A percentile compares a stretch with the other conserved stretches of the same genome.
Conservation (phyloP, 257 asterid species). For the Nicotiana tomentosiformis region DNA sequence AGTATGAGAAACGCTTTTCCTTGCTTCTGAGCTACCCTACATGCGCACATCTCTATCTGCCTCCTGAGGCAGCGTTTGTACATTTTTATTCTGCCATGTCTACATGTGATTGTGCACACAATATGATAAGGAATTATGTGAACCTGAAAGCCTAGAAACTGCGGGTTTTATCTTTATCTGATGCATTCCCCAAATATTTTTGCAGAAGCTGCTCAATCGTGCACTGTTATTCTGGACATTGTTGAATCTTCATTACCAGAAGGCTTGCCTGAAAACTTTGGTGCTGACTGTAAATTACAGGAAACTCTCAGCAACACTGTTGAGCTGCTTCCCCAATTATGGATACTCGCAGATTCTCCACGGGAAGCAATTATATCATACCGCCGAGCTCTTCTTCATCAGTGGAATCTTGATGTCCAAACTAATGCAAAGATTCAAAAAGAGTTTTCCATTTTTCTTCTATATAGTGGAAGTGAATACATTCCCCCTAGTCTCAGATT, state of each 20-base stretch:
- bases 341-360: conserved; percentile 76
- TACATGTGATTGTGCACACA: neutral
- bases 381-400: conserved; percentile 76
- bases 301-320: conserved; percentile 77
- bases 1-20: neutral
- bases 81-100: neutral
- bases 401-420: conserved; percentile 78
- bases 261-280: conserved; percentile 82
- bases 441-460: conserved; percentile 68
- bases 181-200: conserved; percentile 30
- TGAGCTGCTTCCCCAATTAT: conserved; percentile 80
- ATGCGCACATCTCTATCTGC: neutral
- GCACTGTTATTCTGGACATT: conserved; percentile 83
- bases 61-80: neutral
- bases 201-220: conserved; percentile 98
- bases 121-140: neutral
- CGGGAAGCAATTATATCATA: conserved; percentile 69
- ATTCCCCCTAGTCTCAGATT: conserved; percentile 64
- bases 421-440: conserved; percentile 69
- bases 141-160: neutral
- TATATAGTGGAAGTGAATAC: conserved; percentile 77
- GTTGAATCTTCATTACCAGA: conserved; percentile 87
- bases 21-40: neutral
- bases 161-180: conserved; percentile 10
- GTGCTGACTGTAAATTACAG: conserved; percentile 81